Evolutionary conservation across 768 basidiomycete genomes (phyloP), one percentile per base, ranked within the genome.

Genomic region (Lepiota venenata): DNA sequence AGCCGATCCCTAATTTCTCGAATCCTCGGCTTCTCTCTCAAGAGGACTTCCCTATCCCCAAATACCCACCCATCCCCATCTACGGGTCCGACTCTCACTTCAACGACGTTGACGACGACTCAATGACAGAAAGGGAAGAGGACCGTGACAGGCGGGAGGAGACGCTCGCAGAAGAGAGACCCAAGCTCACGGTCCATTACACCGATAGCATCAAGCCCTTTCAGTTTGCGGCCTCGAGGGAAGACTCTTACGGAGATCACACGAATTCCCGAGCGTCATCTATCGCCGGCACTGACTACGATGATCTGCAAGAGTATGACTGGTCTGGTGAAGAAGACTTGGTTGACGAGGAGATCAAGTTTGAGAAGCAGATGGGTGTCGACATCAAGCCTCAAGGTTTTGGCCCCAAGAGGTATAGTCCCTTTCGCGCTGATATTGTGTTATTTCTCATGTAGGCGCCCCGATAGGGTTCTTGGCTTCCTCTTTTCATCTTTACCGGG

Each of bases 251-350:
- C 11, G 50, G 41, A 14, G 71, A 70, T 40, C 40, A 57, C 14
- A 55, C 65, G 32, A 66, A 66, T 29, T 69, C 69, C 10, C 60
- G 68, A 22, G 65, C 67, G 4, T 66, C 82, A 15, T 83, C 83
- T 2, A 65, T 79, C 14, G 76, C 71, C 25, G 76, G 69, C 38
- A 80, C 79, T 3, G 84, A 87, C 47, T 85, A 84, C 9, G 83
- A 86, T 18, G 79, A 79, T 10, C 76, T 79, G 0, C 73, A 77
- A 1, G 76, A 81, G n/a, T 88, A 84, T 55, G 84, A 91, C 64
- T 90, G 88, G 88, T 85, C 83, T 37, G 85, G 74, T 15, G 90
- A 91, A 58, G 88, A 88, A 51, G 87, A 91, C 62, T 71, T 92
- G 15, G 80, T 76, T 0, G 83, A 90, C 56, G 77, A 87, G 62